Evolutionary conservation across 345 rosid genomes (phyloP), one percentile per base, ranked within the genome.

Genomic region (Orychophragmus violaceus): DNA sequence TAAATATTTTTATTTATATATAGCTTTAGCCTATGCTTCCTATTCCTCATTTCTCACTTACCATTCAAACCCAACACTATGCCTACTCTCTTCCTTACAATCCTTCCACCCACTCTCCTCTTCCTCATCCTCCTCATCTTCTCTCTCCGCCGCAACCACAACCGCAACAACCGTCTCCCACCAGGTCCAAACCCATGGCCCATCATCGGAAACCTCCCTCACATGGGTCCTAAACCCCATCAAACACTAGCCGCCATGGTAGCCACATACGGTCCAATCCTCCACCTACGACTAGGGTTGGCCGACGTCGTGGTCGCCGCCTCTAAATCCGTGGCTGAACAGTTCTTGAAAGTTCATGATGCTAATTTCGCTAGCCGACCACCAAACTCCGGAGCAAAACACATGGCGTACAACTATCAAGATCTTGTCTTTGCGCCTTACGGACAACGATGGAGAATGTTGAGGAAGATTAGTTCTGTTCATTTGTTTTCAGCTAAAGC

Each of bases 171-270:
- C 37, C 79, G 60, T 13, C 87, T 90, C 14, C 98, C 98, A 5
- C 98, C 98, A 0, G 98, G 98, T 0, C 98, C 97, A 0, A 81
- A 27, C 21, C 96, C 96, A 28, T 86, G 97, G 98, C 98, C 98
- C 0, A 51, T 93, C 2, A 19, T 93, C 2, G 98, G 98, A 5
- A 93, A 90, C 85, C 80, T 93, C 12, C 94, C 90, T 9, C 97
- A 93, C 73, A 68, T 93, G 68, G 97, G 98, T 0, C 21, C 83
- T 0, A 53, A 76, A 49, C 98, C 98, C 5, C 98, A 93, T 83
- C 97, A 77, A 50, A 61, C 82, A 29, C 71, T 88, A 4, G 83
- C 96, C 0, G 62, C 74, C 25, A 56, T 93, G 58, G 94, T 92
- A 24, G 49, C 70, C 3, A 76, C 68, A 6, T 68, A 93, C 67